Evolutionary conservation across 495 filamentous ascomycete species (phyloP).

Genomic region (Podospora bellae-mahoneyi): DNA sequence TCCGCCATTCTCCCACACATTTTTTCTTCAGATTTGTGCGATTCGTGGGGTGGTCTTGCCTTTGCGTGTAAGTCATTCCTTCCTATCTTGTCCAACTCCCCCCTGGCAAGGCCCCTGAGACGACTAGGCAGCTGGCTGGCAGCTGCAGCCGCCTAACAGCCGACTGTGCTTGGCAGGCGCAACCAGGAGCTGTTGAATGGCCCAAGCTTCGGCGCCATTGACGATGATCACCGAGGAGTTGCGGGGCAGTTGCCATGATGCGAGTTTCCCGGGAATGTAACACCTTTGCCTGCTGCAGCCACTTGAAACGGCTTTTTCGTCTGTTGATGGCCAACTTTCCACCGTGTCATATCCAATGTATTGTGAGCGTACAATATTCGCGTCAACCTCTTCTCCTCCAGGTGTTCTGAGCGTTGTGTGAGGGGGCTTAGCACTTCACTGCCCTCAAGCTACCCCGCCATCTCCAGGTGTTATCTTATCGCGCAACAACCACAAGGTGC

Average conservation of each 20-base stretch:
- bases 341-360: not conserved
- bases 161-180: not conserved
- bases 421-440: not conserved
- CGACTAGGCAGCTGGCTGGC: slow-evolving; percentile 1
- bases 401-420: slow-evolving; percentile 2
- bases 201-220: slow-evolving; percentile 1
- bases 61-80: slow-evolving; percentile 21
- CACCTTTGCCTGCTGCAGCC: slow-evolving; percentile 1
- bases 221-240: slow-evolving; percentile 1
- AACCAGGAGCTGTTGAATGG: not conserved
- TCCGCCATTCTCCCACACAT: not conserved
- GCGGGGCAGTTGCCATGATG: slow-evolving; percentile 10
- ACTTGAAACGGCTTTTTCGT: not conserved
- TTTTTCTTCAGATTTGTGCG: not conserved
- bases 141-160: not conserved
- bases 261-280: not conserved
- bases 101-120: not conserved
- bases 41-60: not conserved
- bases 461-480: slow-evolving; percentile 15
- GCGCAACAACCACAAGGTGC: slow-evolving; percentile 12
- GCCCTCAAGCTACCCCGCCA: slow-evolving; percentile 14
- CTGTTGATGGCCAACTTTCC: not conserved
- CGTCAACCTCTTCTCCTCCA: not conserved
- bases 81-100: slow-evolving; percentile 10
- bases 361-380: not conserved